These are phyloP conservation scores for Mallotus nudiflorus DNA, from an alignment of 345 rosid species.

Conservation along the genomic window DNA sequence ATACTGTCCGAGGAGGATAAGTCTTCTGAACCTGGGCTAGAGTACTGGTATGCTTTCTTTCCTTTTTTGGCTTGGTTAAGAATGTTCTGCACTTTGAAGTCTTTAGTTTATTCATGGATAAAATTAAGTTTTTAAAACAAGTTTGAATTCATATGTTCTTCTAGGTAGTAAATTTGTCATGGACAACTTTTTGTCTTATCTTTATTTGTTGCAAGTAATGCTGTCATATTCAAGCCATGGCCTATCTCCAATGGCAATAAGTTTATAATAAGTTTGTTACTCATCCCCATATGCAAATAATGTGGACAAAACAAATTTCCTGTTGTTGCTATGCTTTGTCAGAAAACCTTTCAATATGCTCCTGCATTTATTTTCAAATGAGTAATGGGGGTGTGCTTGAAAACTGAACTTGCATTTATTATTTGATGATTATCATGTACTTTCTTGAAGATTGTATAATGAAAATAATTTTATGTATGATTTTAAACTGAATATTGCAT, in stretches of 20 bases:
- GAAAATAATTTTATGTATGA: not conserved
- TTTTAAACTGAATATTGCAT: not conserved
- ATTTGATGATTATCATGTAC: not conserved
- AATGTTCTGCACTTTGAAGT: not conserved
- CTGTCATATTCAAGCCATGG: too few species aligned
- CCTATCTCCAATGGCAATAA: not conserved
- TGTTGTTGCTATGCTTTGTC: not conserved
- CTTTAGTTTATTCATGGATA: not conserved
- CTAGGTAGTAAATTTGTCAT: not conserved
- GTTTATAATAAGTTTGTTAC: too few species aligned
- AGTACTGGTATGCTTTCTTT: slow-evolving; percentile 61
- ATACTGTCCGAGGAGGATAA: slow-evolving; percentile 96
- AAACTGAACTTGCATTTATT: not conserved
- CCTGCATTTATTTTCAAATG: not conserved
- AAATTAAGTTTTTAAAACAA: not conserved
- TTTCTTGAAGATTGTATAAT: not conserved
- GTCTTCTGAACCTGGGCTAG: slow-evolving; percentile 91
- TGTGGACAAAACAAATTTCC: not conserved
- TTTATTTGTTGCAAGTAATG: too few species aligned
- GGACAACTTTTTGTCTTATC: not conserved
- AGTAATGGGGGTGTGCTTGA: not conserved
- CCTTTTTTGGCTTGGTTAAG: not conserved
- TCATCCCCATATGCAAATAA: not conserved
- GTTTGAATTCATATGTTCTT: not conserved
- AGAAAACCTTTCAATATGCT: not conserved